Evolutionary conservation across 78 protist genomes (phyloP).

Genomic region (Pigoraptor vietnamica): DNA sequence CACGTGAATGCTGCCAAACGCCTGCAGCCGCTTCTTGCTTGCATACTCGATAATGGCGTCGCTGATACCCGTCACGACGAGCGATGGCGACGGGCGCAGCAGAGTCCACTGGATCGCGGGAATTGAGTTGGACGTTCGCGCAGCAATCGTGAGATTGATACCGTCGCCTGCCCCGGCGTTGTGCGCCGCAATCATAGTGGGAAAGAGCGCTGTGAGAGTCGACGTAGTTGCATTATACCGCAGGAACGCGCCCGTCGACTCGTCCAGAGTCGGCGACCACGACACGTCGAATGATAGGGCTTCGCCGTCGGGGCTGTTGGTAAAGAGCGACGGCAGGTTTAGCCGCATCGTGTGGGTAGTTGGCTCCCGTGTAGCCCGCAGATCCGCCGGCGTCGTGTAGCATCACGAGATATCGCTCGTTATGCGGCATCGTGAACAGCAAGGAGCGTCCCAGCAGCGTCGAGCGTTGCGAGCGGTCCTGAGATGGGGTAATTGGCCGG

Average conservation of each 20-base stretch:
- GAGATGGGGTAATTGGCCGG: background rate
- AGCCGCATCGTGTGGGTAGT: too few relatives aligned
- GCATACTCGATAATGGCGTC: background rate
- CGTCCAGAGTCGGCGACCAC: background rate
- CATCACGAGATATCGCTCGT: background rate
- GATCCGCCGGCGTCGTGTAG: background rate
- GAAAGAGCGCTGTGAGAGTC: background rate
- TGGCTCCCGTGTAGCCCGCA: background rate
- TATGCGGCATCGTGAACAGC: background rate
- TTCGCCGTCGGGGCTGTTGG: background rate
- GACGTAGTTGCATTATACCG: background rate
- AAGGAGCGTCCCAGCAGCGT: background rate
- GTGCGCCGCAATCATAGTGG: background rate
- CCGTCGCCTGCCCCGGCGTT: background rate
- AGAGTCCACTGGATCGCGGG: background rate
- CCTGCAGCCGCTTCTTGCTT: background rate
- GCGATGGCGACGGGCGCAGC: background rate
- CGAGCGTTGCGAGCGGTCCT: background rate
- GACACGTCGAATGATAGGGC: background rate
- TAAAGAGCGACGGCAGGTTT: background rate
- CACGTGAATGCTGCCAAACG: background rate
- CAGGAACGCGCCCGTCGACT: background rate
- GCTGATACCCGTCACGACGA: background rate
- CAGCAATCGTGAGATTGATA: background rate
- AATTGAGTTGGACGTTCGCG: background rate